Evolutionary conservation across 257 asterid species (phyloP).

Genomic region (Solanum neorickii): DNA sequence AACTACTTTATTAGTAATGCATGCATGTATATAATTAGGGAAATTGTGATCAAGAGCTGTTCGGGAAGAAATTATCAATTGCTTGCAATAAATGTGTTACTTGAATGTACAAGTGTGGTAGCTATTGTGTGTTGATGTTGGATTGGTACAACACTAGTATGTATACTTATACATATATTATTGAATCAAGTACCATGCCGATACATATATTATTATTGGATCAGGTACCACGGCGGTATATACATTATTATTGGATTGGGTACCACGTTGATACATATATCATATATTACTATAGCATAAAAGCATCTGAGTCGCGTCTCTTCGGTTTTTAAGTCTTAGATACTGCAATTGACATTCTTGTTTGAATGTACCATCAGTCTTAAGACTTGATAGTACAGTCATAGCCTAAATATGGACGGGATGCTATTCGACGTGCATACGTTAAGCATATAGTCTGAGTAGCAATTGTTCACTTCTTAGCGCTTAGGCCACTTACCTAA

Average conservation of each 20-base stretch:
- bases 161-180: too few relatives aligned
- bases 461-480: not conserved
- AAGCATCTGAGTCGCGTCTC: not conserved
- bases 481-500: not conserved
- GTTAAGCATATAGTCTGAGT: not conserved
- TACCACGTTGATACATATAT: not conserved
- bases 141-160: not conserved
- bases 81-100: not conserved
- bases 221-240: not conserved
- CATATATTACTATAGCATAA: not conserved
- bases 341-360: too few relatives aligned
- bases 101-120: not conserved
- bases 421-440: too few relatives aligned
- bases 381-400: too few relatives aligned
- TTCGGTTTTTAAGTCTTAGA: too few relatives aligned
- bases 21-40: not conserved
- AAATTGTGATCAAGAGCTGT: not conserved
- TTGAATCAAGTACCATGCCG: not conserved
- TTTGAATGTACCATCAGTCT: too few relatives aligned
- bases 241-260: too few relatives aligned
- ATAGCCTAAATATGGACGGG: too few relatives aligned
- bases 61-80: not conserved
- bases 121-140: not conserved
- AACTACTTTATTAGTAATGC: not conserved
- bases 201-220: not conserved